phyloP scores from a whole-genome alignment of 495 filamentous ascomycete species.

The Cercophora samala region DNA sequence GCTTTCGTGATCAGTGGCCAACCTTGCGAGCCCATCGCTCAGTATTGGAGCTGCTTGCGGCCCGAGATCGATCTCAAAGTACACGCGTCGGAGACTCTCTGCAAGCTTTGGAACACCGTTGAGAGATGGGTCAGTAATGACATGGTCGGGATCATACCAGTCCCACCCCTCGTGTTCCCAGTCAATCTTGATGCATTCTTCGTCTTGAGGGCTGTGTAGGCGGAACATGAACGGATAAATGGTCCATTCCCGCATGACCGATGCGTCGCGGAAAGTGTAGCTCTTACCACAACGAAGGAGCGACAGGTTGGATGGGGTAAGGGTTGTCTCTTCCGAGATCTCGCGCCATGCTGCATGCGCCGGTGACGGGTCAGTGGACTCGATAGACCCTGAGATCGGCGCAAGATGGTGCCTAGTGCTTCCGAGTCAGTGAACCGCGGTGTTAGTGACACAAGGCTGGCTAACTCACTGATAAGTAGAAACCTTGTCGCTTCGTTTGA shows the following conservation, averaged over 20 bases:
- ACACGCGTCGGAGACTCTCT: conserved; percentile 56
- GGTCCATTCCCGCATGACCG: conserved; percentile 56
- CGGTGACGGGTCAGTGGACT: conserved; percentile 47
- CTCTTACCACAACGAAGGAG: conserved; percentile 57
- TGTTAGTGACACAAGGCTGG: conserved; percentile 6
- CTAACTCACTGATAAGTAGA: conserved; percentile 50
- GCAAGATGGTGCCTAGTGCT: conserved; percentile 50
- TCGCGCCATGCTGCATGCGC: conserved; percentile 59
- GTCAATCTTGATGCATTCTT: conserved; percentile 50
- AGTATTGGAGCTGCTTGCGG: conserved; percentile 42
- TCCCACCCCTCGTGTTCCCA: conserved; percentile 61
- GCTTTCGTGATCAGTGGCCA: conserved; percentile 53
- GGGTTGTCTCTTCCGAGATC: conserved; percentile 58
- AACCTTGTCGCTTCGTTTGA: conserved; percentile 55
- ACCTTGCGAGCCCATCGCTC: conserved; percentile 40
- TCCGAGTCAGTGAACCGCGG: too few species aligned
- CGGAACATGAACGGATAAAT: conserved; percentile 61
- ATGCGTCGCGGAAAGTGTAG: conserved; percentile 54
- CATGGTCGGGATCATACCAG: conserved; percentile 52
- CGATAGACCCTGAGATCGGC: conserved; percentile 60
- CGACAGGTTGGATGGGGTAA: conserved; percentile 44
- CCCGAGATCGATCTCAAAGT: conserved; percentile 50
- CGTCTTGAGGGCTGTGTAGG: conserved; percentile 39
- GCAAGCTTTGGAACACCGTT: conserved; percentile 54
- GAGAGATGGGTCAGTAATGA: conserved; percentile 33